Percentiles rank a stretch among this genome's conserved stretches.
phyloP scores from a whole-genome alignment of 495 filamentous ascomycete species.

The Cercophora samala region DNA sequence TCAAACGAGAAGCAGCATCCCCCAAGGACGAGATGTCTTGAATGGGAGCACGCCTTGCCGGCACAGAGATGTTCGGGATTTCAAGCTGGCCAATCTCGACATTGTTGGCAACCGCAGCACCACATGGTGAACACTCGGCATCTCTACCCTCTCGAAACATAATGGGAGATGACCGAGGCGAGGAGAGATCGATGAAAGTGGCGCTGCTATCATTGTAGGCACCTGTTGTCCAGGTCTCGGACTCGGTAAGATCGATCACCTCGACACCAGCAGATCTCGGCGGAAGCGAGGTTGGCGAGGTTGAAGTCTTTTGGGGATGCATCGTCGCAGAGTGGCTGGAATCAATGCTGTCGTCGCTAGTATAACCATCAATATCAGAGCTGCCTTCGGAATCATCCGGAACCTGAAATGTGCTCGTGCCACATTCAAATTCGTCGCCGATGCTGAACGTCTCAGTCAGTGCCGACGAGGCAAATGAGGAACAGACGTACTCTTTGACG shows the following conservation, averaged over 20 bases:
- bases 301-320: neutral
- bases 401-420: conserved; percentile 26
- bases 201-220: neutral
- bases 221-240: neutral
- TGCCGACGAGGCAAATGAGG: neutral
- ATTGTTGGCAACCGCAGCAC: neutral
- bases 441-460: conserved; percentile 1
- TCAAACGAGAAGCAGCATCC: neutral
- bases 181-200: conserved; percentile 21
- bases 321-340: neutral
- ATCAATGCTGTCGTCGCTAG: conserved; percentile 10
- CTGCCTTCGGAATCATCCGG: conserved; percentile 30
- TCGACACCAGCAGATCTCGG: conserved; percentile 2
- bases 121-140: neutral
- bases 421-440: neutral
- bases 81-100: neutral
- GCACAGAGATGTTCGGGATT: neutral
- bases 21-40: neutral
- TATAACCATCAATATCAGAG: conserved; percentile 18
- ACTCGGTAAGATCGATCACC: neutral
- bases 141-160: neutral
- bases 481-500: neutral
- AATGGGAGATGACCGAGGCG: conserved; percentile 10
- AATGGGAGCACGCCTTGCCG: neutral
- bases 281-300: conserved; percentile 18